Evolutionary conservation across 1,284 basidiomycete species (phyloP).

Genomic region (Ganoderma sinense): DNA sequence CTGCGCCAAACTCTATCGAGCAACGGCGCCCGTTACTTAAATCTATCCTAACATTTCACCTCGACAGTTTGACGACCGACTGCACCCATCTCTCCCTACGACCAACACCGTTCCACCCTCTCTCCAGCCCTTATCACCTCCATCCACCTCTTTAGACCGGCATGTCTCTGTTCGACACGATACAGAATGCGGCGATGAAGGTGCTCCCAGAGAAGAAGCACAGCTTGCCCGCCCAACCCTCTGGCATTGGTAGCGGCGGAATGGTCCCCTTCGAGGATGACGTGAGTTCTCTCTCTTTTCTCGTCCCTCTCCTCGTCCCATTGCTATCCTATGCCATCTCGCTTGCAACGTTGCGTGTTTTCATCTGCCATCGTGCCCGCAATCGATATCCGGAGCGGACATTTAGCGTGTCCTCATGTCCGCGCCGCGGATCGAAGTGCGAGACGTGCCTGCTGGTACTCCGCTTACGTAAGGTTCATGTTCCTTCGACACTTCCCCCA

Average conservation of each 20-base stretch:
- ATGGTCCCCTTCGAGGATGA: constrained; percentile 73
- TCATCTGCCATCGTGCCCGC: constrained; percentile 10
- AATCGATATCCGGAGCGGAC: constrained; percentile 12
- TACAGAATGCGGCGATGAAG: constrained; percentile 37
- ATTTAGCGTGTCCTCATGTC: neutral
- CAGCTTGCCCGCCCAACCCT: constrained; percentile 35
- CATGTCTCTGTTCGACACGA: constrained; percentile 40
- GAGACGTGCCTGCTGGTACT: constrained; percentile 7
- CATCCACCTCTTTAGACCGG: constrained; percentile 6
- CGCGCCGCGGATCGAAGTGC: neutral
- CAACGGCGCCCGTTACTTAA: constrained; percentile 18
- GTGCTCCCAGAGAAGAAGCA: constrained; percentile 40
- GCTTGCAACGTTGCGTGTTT: neutral
- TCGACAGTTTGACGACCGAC: constrained; percentile 16
- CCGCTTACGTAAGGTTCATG: constrained; percentile 63
- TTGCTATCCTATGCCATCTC: constrained; percentile 24
- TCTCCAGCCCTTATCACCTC: neutral
- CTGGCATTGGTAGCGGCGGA: constrained; percentile 58
- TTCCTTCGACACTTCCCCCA: constrained; percentile 36
- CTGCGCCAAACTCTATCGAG: neutral
- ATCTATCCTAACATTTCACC: constrained; percentile 10
- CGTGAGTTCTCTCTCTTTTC: constrained; percentile 50
- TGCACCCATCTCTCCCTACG: constrained; percentile 14
- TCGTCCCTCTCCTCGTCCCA: neutral
- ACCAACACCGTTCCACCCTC: constrained; percentile 12